Evolutionary conservation across 148 eudicot species (phyloP), one percentile per base, ranked within the genome.

Genomic region (Camellia sinensis): DNA sequence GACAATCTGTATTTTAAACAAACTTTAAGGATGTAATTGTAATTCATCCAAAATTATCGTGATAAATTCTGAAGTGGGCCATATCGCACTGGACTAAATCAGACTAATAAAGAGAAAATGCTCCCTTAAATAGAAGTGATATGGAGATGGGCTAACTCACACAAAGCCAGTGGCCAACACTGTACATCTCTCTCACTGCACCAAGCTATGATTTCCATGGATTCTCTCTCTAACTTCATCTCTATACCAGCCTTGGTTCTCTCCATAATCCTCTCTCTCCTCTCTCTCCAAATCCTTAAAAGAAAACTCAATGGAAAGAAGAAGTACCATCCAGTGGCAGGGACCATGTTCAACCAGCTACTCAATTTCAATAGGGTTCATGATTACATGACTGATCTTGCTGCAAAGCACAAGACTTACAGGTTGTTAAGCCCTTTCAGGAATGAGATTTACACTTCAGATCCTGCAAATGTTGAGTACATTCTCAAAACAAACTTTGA

Each of bases 401-500:
- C 94, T 63, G 29, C 75, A 5, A 88, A 88, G 73, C 19, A 91
- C 78, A 84, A 17, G 45, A 93, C 97, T 79, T 93, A 87, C 78
- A 86, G 97, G 82, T 22, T 91, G 18, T 11, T 90, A 29, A 61
- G 77, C 75, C 94, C 92, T 56, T 88, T 87, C 50, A 66, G 90
- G 12, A 87, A 79, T 62, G 94, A 92, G 57, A 46, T 94, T 64
- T 90, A 90, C 61, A 94, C 93, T 19, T 82, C 91, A 45, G 91
- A 92, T 8, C 98, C 98, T 76, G 87, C 85, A 29, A 89, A 88
- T 79, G 90, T 89, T 59, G 92, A 91, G 84, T 80, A 87, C 62
- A 86, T 91, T 43, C 94, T 91, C 86, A 89, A 91, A 81, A 82
- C 89, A 72, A 86, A 91, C 77, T 89, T 91, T 75, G 83, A 83